Evolutionary conservation across 352 stramenopile species (phyloP), one percentile per base, ranked within the genome.

Genomic region (Thalassiosira exigua): DNA sequence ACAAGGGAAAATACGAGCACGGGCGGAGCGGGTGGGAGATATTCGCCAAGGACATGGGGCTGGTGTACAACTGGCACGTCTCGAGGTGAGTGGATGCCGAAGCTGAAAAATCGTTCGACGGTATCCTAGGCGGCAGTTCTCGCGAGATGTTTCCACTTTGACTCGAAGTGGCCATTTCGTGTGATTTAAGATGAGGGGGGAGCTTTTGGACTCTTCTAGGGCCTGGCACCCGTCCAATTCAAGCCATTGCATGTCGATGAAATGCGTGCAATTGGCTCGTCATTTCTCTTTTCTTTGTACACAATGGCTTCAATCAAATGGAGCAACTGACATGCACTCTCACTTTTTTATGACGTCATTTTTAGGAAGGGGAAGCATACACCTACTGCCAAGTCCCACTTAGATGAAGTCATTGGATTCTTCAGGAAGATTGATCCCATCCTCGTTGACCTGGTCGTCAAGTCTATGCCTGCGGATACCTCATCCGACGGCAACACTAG

Each of bases 31-130:
- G 84, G 42, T 93, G 88, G 88, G 85, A 92, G 69, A 57, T 85
- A 36, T 93, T 92, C 83, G 84, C 84, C 24, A 81, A 59, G 58
- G 88, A 93, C 77, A 77, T 93, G 58, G 88, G 88, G 41, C 65
- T 79, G 50, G 84, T 93, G n/a, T 93, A 93, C 61, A 89, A 89
- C 78, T 71, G 75, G 42, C 81, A 91, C 41, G 86, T 93, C 41
- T 59, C 69, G 52, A 79, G 76, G 81, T 90, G 72, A 69, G 81
- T 76, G 21, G 39, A 50, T 61, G 46, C 57, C 19, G 3, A 42
- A 21, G 42, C 59, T 36, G 67, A 61, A 50, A 68, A 59, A 69
- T 53, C 17, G 62, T 46, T 46, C n/a, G 29, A 36, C 22, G 58
- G 41, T 59, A 69, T 61, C 44, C 36, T 61, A 4, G 4, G 54